Conservation (phyloP, 192 early-diverging fungal genomes). For the Gamsiella multidivaricata region DNA sequence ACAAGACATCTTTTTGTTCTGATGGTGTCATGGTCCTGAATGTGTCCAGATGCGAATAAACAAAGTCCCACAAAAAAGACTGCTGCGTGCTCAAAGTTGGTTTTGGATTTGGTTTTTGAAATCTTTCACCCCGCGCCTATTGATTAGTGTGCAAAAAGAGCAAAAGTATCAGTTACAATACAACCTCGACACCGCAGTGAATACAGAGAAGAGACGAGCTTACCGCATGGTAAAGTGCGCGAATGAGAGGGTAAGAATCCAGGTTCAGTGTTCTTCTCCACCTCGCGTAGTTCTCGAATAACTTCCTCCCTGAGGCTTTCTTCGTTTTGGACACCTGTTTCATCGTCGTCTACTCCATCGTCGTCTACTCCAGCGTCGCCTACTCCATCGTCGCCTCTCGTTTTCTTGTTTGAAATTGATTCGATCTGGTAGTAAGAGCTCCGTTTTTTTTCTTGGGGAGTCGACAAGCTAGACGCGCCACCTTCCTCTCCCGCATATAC, state of each 20-base stretch:
- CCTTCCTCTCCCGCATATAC: conserved; percentile 6
- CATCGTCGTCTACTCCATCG: conserved; percentile 1
- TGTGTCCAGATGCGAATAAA: conserved; percentile 20
- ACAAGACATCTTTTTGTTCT: conserved; percentile 23
- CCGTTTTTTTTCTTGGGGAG: conserved; percentile 11
- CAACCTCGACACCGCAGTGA: not conserved
- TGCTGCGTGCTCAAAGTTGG: conserved; percentile 8
- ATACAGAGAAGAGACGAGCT: conserved; percentile 14
- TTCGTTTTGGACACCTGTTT: conserved; percentile 5
- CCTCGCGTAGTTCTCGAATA: conserved; percentile 9
- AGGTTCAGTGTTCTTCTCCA: conserved; percentile 17
- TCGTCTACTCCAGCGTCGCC: conserved; percentile 11
- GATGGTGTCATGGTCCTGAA: conserved; percentile 28
- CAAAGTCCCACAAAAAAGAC: conserved; percentile 25
- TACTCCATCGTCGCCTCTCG: conserved; percentile 15
- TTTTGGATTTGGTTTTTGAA: conserved; percentile 16
- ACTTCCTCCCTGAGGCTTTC: conserved; percentile 11
- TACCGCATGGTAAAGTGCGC: conserved; percentile 21
- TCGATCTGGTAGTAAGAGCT: conserved; percentile 14
- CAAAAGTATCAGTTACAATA: not conserved
- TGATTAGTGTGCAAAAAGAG: conserved; percentile 15
- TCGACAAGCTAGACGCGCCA: conserved; percentile 15
- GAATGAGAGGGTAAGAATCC: conserved; percentile 29
- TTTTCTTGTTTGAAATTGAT: conserved; percentile 17
- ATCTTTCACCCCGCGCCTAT: conserved; percentile 14